Percentiles rank a stretch among this genome's conserved stretches.
Evolutionary conservation across 2,329 filamentous ascomycete species (phyloP).

Genomic region (Lachnellula cervina): DNA sequence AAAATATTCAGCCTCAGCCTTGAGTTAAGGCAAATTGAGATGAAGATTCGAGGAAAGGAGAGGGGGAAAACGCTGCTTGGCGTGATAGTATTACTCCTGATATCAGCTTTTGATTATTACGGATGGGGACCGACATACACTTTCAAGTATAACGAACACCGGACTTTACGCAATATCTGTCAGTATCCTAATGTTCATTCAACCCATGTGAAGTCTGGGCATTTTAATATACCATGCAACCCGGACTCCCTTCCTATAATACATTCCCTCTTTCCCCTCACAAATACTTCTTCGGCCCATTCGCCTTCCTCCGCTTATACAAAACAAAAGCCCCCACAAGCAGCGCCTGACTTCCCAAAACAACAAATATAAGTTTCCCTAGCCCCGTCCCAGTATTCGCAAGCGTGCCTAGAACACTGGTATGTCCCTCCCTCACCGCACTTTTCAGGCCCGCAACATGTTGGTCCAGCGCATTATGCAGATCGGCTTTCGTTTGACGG

Average conservation of each 20-base stretch:
- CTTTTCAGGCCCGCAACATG: conserved; percentile 21
- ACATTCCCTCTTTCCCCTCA: conserved; percentile 7
- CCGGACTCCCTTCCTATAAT: neutral
- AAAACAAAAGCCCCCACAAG: conserved; percentile 24
- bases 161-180: too few relatives aligned
- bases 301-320: conserved; percentile 30
- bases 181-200: too few relatives aligned
- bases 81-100: too few relatives aligned
- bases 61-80: too few relatives aligned
- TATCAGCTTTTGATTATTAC: too few relatives aligned
- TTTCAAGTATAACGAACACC: too few relatives aligned
- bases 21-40: too few relatives aligned
- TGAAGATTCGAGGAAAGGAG: too few relatives aligned
- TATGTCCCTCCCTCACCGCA: conserved; percentile 23
- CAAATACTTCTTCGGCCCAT: conserved; percentile 31
- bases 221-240: too few relatives aligned
- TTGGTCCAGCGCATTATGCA: conserved; percentile 24
- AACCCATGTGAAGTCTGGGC: too few relatives aligned
- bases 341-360: conserved; percentile 26
- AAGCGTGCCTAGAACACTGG: conserved; percentile 8
- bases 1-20: too few relatives aligned
- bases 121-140: too few relatives aligned
- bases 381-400: conserved; percentile 2
- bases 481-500: conserved; percentile 50
- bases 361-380: conserved; percentile 18